Evolutionary conservation across 2,329 filamentous ascomycete species (phyloP).

Genomic region (Penicillium sp.): DNA sequence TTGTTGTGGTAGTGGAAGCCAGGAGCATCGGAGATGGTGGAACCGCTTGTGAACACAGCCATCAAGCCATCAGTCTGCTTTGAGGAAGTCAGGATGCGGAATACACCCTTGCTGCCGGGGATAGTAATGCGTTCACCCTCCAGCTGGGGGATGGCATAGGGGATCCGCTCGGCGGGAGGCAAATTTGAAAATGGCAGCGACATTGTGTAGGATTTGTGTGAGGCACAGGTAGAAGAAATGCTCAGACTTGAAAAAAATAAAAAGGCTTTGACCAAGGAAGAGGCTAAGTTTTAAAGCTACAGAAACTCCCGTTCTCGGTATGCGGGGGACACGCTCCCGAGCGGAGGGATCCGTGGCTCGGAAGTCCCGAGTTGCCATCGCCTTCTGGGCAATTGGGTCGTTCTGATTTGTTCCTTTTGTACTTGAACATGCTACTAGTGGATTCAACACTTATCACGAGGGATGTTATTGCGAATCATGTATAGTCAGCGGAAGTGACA

Average conservation of each 20-base stretch:
- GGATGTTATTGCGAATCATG: not conserved
- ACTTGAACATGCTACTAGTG: not conserved
- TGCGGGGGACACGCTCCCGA: constrained; percentile 17
- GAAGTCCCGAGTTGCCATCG: constrained; percentile 19
- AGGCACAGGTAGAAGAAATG: not conserved
- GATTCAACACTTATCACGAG: not conserved
- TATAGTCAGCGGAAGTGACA: not conserved
- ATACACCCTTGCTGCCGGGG: constrained; percentile 53
- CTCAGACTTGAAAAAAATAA: not conserved
- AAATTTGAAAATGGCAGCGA: constrained; percentile 23
- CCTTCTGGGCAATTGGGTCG: not conserved
- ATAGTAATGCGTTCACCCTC: constrained; percentile 55
- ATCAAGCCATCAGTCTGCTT: constrained; percentile 55
- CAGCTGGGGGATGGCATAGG: constrained; percentile 50
- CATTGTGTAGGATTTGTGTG: constrained; percentile 16
- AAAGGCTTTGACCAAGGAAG: not conserved
- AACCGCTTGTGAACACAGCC: constrained; percentile 53
- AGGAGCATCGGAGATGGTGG: constrained; percentile 37
- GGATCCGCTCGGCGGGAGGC: constrained; percentile 42
- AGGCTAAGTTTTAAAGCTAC: constrained; percentile 1
- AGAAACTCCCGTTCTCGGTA: constrained; percentile 4
- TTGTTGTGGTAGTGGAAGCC: constrained; percentile 60
- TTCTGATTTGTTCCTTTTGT: not conserved
- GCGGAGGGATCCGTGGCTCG: constrained; percentile 19
- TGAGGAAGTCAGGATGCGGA: constrained; percentile 53